Percentiles rank a stretch among this genome's conserved stretches.
phyloP scores from a whole-genome alignment of 2,329 filamentous ascomycete species.

The Dryadomyces quercivorus region DNA sequence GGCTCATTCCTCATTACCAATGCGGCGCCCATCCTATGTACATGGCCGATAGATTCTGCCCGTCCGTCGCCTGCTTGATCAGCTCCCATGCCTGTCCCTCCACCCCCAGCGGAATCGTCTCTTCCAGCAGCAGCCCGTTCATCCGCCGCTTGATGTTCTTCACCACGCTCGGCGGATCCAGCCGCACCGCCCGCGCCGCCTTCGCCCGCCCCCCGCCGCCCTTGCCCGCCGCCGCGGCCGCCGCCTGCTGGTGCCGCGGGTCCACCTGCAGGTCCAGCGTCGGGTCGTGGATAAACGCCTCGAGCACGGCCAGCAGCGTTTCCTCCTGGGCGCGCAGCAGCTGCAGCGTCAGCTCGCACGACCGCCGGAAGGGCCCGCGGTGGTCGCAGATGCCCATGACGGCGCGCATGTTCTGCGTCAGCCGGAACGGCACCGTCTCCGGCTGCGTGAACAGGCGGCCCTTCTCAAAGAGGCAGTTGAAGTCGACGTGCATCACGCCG shows the following conservation, averaged over 20 bases:
- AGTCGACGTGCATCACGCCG: conserved; percentile 93
- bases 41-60: conserved; percentile 75
- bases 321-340: conserved; percentile 87
- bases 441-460: conserved; percentile 91
- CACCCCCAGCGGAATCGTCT: conserved; percentile 85
- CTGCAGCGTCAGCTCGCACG: conserved; percentile 75
- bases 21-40: conserved; percentile 86
- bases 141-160: conserved; percentile 84
- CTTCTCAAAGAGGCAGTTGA: conserved; percentile 99
- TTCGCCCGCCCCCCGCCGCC: conserved; percentile 26
- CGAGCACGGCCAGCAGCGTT: conserved; percentile 91
- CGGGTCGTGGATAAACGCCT: conserved; percentile 94
- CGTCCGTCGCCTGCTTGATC: conserved; percentile 74
- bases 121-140: conserved; percentile 67
- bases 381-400: conserved; percentile 93
- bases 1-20: too few relatives aligned
- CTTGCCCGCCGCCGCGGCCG: conserved; percentile 32
- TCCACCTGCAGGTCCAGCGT: conserved; percentile 70
- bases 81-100: conserved; percentile 96
- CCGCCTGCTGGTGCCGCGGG: conserved; percentile 45
- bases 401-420: conserved; percentile 97
- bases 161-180: conserved; percentile 61
- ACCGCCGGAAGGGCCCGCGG: conserved; percentile 84
- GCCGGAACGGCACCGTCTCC: conserved; percentile 86
- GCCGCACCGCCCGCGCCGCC: conserved; percentile 32